Base-by-base conservation (phyloP, 257 asterid species). In the Solanum lycopersicoides region DNA sequence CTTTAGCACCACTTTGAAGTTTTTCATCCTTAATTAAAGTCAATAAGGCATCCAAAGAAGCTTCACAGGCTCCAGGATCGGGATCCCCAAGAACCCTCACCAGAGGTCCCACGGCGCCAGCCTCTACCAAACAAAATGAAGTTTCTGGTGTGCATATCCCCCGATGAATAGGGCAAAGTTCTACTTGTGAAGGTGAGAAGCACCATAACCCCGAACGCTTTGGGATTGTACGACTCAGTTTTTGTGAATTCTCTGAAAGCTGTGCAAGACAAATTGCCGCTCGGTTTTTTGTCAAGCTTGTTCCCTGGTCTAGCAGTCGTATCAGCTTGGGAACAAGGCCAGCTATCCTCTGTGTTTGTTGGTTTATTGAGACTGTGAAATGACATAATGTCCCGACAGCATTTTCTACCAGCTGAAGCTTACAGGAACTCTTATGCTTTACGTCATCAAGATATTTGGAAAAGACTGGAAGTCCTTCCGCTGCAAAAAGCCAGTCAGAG, bases 41-140 rank as follows among this genome's bases (percentile, higher is more conserved):
- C 84, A 93, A n/a, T n/a, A 94, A 92, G 13, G 97, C 95, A 56
- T 93, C 97, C 56, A 94, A 76, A 42, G 94, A 92, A 68, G 97
- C 97, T 90, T 93, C 97, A 39, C 92, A 90, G 47, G 91, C 91
- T 69, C 80, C 92, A 18, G 83, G 83, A 83, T 94, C 95, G 15
- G 91, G 86, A 42, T 92, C 92, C 21, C 88, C 85, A 10, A 94
- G 92, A 88, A 91, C 94, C 89, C 89, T 88, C 34, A 88, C 90
- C 10, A 94, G 93, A 72, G 92, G 90, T n/a, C 39, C 87, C 34
- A 94, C 90, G 21, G 97, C 95, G 44, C 88, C 86, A 34, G 94
- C 92, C 90, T 93, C 94, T 72, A 94, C 7, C 85, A 94, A 88
- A 89, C 97, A 94, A 86, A 92, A 94, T 8, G 97, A 94, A 50